Evolutionary conservation across 106 monocot species (phyloP), one percentile per base, ranked within the genome.

Genomic region (Dioscorea alata): DNA sequence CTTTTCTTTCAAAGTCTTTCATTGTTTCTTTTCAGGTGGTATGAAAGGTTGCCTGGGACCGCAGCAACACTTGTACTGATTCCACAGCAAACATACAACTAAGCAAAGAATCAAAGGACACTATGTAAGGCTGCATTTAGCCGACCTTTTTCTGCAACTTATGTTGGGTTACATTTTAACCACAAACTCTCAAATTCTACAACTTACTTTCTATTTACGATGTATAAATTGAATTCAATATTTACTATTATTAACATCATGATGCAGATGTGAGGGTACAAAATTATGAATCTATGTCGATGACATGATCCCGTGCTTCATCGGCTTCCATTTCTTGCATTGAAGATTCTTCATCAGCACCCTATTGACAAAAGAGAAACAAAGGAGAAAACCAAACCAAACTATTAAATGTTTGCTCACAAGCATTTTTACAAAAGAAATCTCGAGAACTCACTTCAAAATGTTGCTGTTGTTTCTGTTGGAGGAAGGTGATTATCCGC

Each of bases 401-500:
- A 42, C 42, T 42, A 42, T 42, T 10, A 42, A 42, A 42, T 42
- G 42, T 42, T 42, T 42, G 42, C 42, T 42, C 42, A 10, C 42
- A 42, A 2, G 1, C 42, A 0, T 18, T 51, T 12, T 51, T 12
- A 4, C 54, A 4, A 54, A 54, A 19, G 54, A 59, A 9, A 22
- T 18, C 16, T 65, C n/a, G 15, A 17, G 50, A 31, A 57, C 66
- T 53, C 33, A 82, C 78, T 61, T 71, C 66, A 12, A 35, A 20
- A 61, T 49, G 57, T 50, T 57, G 13, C 18, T 28, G 16, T 22
- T 78, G 65, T 60, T 77, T 53, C 33, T 22, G 32, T 28, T 76
- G 89, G 14, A 83, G 63, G 16, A 66, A 74, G 13, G 72, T 60
- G 23, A 86, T 74, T 48, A 84, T 58, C 66, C 69, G 66, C 81